Base-by-base conservation (phyloP, 768 basidiomycete genomes). In the Amanita phalloides region DNA sequence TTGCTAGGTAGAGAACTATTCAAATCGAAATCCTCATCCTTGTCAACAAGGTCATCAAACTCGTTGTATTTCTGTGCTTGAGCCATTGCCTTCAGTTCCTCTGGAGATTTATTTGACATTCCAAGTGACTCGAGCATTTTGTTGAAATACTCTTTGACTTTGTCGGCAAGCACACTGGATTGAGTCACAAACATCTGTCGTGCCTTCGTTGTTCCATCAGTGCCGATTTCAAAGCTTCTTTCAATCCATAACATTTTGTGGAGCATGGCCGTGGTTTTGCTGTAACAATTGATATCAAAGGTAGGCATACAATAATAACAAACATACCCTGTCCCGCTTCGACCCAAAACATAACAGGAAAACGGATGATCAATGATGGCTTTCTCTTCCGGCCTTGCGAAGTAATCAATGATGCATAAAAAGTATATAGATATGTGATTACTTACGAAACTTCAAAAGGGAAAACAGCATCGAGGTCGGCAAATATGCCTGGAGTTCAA, bases 221-320 rank as follows among this genome's bases (percentile, higher is more conserved):
- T 62, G 21, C 66, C 62, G 23, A 68, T 54, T 36, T 74, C 62
- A 65, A 74, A 81, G 2, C 76, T 70, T n/a, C 74, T 66, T 56
- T 87, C 81, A 6, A 85, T 77, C 1, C 76, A 74, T 1, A 86
- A 69, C 75, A 88, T 86, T 61, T 84, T 86, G 68, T 82, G 84
- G 1, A 88, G 66, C 74, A 88, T 85, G 0, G 84, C 82, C 0
- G 86, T 87, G 0, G 83, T 87, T 71, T 86, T 86, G 0, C 85
- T 85, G 39, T 17, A 30, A 56, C 44, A 21, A 23, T 23, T 50
- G 17, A 9, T 9, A 11, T 36, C 5, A 14, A 13, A 11, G 23
- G 21, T 46, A 10, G 11, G 25, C 30, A 30, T 35, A 3, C 1
- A 7, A 21, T 35, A 39, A 6, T 44, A 51, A 44, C 3, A 0